Percentiles rank a stretch among this genome's conserved stretches.
Evolutionary conservation across 352 stramenopile genomes (phyloP).

Genomic region (Phytopythium delawarense): DNA sequence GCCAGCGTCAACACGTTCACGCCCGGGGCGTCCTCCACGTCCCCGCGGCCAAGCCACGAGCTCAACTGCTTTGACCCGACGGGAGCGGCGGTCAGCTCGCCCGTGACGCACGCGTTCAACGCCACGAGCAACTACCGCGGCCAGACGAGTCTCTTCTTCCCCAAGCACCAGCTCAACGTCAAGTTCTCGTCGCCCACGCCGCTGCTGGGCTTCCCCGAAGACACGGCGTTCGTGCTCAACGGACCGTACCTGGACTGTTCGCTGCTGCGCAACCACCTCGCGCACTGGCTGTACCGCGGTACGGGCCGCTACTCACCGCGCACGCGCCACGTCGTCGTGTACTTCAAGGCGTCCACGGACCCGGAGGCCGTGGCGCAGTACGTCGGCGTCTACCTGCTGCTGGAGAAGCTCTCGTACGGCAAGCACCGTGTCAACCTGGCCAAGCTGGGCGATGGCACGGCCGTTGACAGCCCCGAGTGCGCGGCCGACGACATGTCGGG

Average conservation of each 20-base stretch:
- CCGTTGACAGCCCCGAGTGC: slow-evolving; percentile 22
- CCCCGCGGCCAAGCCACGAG: not conserved
- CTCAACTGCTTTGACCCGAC: slow-evolving; percentile 47
- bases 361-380: slow-evolving; percentile 28
- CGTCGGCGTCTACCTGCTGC: slow-evolving; percentile 61
- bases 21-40: not conserved
- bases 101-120: slow-evolving; percentile 34
- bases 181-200: slow-evolving; percentile 39
- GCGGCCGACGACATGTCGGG: slow-evolving; percentile 42
- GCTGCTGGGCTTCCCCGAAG: slow-evolving; percentile 60
- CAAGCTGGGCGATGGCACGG: slow-evolving; percentile 14
- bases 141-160: slow-evolving; percentile 70
- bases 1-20: slow-evolving; percentile 18
- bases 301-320: slow-evolving; percentile 69
- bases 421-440: slow-evolving; percentile 62
- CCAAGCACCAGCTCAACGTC: slow-evolving; percentile 76
- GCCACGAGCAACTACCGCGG: slow-evolving; percentile 68
- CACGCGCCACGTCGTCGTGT: slow-evolving; percentile 61
- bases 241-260: slow-evolving; percentile 69
- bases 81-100: slow-evolving; percentile 6
- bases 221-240: slow-evolving; percentile 72
- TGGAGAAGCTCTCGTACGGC: slow-evolving; percentile 77
- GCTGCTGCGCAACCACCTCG: slow-evolving; percentile 74
- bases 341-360: slow-evolving; percentile 38
- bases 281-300: slow-evolving; percentile 68